Base-by-base conservation (phyloP, 2,329 filamentous ascomycete genomes). In the Beauveria australis region DNA sequence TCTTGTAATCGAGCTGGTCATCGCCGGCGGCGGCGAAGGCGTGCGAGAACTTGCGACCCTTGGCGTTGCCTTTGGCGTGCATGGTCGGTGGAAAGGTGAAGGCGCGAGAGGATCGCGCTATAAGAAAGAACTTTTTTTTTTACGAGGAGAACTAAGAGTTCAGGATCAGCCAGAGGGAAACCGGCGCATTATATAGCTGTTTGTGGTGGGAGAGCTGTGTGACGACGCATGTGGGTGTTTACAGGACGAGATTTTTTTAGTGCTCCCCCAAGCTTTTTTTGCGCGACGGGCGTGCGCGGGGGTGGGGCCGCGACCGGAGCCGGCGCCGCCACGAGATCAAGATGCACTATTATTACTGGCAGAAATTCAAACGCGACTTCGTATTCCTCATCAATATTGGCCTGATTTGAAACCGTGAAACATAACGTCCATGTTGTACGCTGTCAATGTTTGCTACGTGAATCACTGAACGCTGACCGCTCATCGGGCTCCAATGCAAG, bases 231-330 rank as follows among this genome's bases (percentile, higher is more conserved):
- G 33, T 30, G 4, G 33, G 33, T 37, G 33, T 14, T 37, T 14
- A 14, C 12, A 37, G 33, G 12, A 37, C 1, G 33, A 37, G 12
- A 43, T 43, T 43, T 43, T 43, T 43, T 33, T 33, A 14, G 33
- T 37, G 33, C 14, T 37, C 12, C 33, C 30, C 33, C 12, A 37
- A 5, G 12, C 0, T 14, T 37, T 37, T 33, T 14, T 14, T 12
- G 9, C 9, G 33, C 33, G 33, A 37, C 33, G 33, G 33, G n/a
- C 33, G 54, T 19, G n/a, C 51, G 54, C 54, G 46, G 55, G 30
- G 55, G 55, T 58, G 55, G 55, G 47, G 55, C 47, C 53, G 53
- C 22, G 40, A 46, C 37, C 55, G 53, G 55, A 33, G 46, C 55
- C 55, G 24, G 43, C 10, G 19, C 43, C n/a, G 43, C 43, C 43